Evolutionary conservation across 2,329 filamentous ascomycete genomes (phyloP), one percentile per base, ranked within the genome.

Genomic region (Incumbomyces lentus): DNA sequence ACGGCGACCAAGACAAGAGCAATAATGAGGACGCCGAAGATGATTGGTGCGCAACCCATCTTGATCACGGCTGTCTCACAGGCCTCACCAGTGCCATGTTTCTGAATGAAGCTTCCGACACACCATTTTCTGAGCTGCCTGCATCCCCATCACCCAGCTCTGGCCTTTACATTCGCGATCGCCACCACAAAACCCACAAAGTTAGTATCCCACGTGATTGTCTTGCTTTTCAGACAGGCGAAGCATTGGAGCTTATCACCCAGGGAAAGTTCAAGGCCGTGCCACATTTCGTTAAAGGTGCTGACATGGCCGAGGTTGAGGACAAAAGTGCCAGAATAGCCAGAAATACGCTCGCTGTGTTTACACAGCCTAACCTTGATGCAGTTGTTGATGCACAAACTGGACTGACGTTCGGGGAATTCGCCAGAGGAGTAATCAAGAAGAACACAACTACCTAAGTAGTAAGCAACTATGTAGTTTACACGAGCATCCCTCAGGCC

Each of bases 41-140:
- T 64, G 86, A 93, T 67, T 98, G 92, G 92, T 98, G 90, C 64
- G 86, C 88, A 7, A 72, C 68, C 2, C 70, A 73, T 50, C 49
- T 92, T 47, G 90, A 96, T 64, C 88, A 95, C 59, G 88, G 92
- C 36, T 96, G 90, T 62, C 74, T 98, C 29, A 98, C 92, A 0
- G 90, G 89, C 12, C 73, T 98, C 30, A 98, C 92, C 0, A 90
- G 84, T 2, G 89, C 90, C 55, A 95, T 96, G 88, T 96, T 94
- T 64, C 75, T 96, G 52, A 87, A 96, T 60, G 90, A 96, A 67
- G 66, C 67, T 1, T 22, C 34, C 19, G 26, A 12, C 4, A 19
- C 6, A 14, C 16, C 26, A 5, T 17, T 49, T 32, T 22, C 18
- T 19, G 90, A 95, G 66, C 76, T 95, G 0, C 63, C 79, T 1